A percentile compares a stretch with the other conserved stretches of the same genome.
Evolutionary conservation across 768 basidiomycete genomes (phyloP).

Genomic region (Tulasnella sp.): DNA sequence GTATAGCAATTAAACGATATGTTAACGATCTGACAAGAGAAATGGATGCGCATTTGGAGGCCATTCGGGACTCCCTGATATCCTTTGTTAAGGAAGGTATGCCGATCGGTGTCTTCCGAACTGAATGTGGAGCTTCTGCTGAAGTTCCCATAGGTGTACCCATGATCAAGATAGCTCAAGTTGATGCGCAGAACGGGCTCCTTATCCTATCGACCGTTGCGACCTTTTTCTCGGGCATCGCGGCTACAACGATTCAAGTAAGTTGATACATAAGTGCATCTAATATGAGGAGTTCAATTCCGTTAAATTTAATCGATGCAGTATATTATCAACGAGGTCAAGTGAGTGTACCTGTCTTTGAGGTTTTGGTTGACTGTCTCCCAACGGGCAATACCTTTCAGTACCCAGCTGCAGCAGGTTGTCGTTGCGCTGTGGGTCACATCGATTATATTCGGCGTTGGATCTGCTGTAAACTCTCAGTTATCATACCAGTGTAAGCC

Average conservation of each 20-base stretch:
- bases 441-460: conserved; percentile 20
- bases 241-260: conserved; percentile 1
- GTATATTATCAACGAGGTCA: background rate
- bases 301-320: background rate
- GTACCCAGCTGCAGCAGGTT: conserved; percentile 32
- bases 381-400: background rate
- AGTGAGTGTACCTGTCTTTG: conserved; percentile 30
- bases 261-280: background rate
- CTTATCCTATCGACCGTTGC: conserved; percentile 19
- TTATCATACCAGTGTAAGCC: conserved; percentile 30
- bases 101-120: background rate
- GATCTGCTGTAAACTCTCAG: conserved; percentile 22
- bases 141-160: conserved; percentile 73
- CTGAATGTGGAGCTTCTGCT: too few relatives aligned
- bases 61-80: conserved; percentile 55
- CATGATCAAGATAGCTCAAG: conserved; percentile 43
- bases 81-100: conserved; percentile 70
- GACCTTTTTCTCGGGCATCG: conserved; percentile 6
- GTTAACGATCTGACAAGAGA: conserved; percentile 56
- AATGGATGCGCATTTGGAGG: conserved; percentile 66
- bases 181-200: conserved; percentile 12
- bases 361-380: conserved; percentile 39
- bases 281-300: background rate
- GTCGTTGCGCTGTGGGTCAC: conserved; percentile 21
- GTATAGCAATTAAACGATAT: conserved; percentile 63